These are phyloP conservation scores for Pichia sp. DNA, from an alignment of 1,139 yeast genomes.

Conservation along the genomic window DNA sequence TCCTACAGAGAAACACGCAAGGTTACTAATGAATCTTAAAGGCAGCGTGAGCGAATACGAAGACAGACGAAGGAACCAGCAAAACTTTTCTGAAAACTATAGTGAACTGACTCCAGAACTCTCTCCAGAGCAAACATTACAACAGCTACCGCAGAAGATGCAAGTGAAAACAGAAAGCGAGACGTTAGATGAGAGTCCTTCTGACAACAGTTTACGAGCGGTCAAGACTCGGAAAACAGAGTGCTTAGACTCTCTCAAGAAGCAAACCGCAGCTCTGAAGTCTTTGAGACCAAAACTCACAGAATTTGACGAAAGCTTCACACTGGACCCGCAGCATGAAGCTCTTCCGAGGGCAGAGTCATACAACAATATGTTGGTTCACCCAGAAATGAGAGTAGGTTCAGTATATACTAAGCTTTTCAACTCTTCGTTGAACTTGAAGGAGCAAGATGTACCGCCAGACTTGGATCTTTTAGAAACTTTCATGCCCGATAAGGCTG, in stretches of 20 bases:
- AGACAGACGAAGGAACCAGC: neutral
- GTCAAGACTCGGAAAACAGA: neutral
- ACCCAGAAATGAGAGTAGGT: constrained; percentile 19
- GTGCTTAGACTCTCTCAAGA: neutral
- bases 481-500: constrained; percentile 18
- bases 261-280: constrained; percentile 2
- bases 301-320: neutral
- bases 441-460: constrained; percentile 1
- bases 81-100: neutral
- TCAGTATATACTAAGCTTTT: constrained; percentile 22
- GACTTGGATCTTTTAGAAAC: constrained; percentile 14
- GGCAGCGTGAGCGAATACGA: neutral
- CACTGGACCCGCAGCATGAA: neutral
- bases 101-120: neutral
- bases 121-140: neutral
- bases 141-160: too few species aligned
- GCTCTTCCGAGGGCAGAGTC: neutral
- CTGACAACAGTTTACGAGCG: neutral
- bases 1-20: constrained; percentile 13
- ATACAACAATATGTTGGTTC: neutral
- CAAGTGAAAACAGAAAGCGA: too few species aligned
- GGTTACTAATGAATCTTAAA: constrained; percentile 7
- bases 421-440: constrained; percentile 17
- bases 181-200: neutral
- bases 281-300: neutral